Evolutionary conservation across 495 filamentous ascomycete species (phyloP), one percentile per base, ranked within the genome.

Genomic region (Aspergillus bridgeri): DNA sequence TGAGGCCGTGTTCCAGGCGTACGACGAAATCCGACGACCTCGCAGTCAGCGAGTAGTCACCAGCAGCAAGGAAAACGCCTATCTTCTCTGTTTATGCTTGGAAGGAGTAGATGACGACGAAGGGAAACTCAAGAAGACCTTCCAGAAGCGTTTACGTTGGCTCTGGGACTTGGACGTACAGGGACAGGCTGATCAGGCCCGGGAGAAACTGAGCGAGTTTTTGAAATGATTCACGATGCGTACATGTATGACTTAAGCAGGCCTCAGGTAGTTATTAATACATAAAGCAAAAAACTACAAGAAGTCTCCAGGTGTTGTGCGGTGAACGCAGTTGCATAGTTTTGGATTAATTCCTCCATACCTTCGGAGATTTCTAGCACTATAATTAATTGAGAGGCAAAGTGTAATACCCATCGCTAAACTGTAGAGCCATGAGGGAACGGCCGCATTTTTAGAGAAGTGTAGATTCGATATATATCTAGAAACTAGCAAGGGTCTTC

Each of bases 1-100:
- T 6, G 48, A 64, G 2, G 73, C 68, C n/a, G 86, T 77, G 0
- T 88, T 91, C 49, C 64, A 71, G 21, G 83, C 81, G 3, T 91
- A 85, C 59, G 86, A 91, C 64, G 69, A 69, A 3, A 71, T 83
- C 13, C 75, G 87, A 3, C 68, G 84, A 6, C 80, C 82, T 6
- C 65, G 83, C 13, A 79, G 74, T 11, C 78, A 83, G 60, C 67
- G 63, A 45, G 69, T 83, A 3, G 75, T 83, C 17, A 65, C 59
- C 2, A 81, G 74, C 23, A 86, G 83, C 60, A 69, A 73, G 13
- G 77, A 72, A 29, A 69, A 71, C 55, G 74, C 70, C 2, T 56
- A 75, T 57, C 54, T 79, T 19, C 68, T 78, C 21, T 76, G 73
- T 53, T 69, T 80, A 45, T 72, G 70, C 21, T 58, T 73, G 25